Conservation (phyloP, 768 basidiomycete genomes). For the Cyclocybe aegerita region DNA sequence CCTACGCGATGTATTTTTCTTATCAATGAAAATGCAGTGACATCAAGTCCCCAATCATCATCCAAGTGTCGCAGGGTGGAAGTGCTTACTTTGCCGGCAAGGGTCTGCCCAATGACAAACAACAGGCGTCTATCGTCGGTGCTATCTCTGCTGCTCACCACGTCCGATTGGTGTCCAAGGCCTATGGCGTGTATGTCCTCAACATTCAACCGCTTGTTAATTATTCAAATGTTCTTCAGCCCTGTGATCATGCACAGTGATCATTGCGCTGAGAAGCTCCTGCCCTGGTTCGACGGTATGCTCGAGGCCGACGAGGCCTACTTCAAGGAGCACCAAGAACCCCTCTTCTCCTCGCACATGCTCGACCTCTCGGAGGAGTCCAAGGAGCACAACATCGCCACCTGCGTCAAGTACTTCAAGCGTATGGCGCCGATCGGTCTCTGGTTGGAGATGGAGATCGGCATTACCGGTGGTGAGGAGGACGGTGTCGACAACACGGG, state of each 20-base stretch:
- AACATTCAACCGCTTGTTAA: neutral
- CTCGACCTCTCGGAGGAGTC: conserved; percentile 93
- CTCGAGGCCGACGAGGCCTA: conserved; percentile 93
- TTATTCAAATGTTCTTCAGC: conserved; percentile 34
- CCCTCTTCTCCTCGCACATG: conserved; percentile 98
- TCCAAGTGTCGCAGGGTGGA: conserved; percentile 97
- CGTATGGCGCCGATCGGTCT: conserved; percentile 89
- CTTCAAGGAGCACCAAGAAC: conserved; percentile 83
- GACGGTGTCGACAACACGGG: conserved; percentile 98
- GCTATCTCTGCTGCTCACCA: conserved; percentile 92
- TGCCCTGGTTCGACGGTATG: conserved; percentile 99
- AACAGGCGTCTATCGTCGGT: conserved; percentile 93
- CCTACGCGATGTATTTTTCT: conserved; percentile 12
- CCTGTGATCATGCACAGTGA: conserved; percentile 98
- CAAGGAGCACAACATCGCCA: conserved; percentile 93
- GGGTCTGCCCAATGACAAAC: conserved; percentile 91
- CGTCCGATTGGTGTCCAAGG: conserved; percentile 81
- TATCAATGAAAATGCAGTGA: conserved; percentile 51
- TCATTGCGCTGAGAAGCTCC: conserved; percentile 97
- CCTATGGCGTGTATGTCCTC: conserved; percentile 83
- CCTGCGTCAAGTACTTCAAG: conserved; percentile 91
- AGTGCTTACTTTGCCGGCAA: conserved; percentile 96
- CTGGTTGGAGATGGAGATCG: conserved; percentile 99
- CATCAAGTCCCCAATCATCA: conserved; percentile 95
- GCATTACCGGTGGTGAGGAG: conserved; percentile 99